Conservation (phyloP, 768 basidiomycete genomes). For the Termitomyces sp. region DNA sequence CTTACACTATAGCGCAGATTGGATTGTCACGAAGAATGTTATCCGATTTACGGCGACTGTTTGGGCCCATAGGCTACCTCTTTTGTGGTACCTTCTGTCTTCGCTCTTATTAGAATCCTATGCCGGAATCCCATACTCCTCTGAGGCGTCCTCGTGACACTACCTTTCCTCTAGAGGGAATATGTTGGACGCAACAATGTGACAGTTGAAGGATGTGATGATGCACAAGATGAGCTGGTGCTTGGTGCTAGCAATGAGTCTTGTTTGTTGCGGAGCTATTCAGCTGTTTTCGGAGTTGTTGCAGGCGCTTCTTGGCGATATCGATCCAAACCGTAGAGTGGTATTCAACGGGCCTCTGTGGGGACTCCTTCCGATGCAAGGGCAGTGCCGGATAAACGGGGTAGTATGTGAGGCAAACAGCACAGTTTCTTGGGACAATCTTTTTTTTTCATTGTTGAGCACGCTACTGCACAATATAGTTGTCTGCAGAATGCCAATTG, state of each 20-base stretch:
- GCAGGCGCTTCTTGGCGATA: constrained; percentile 11
- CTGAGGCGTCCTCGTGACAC: constrained; percentile 16
- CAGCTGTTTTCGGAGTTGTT: background rate
- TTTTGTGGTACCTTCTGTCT: background rate
- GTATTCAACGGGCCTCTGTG: constrained; percentile 59
- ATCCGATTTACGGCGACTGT: background rate
- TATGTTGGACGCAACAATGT: constrained; percentile 5
- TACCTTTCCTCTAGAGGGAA: constrained; percentile 14
- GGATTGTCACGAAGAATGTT: background rate
- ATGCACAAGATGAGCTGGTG: constrained; percentile 15
- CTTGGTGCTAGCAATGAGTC: constrained; percentile 5
- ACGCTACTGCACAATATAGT: no score
- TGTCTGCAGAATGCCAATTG: no score
- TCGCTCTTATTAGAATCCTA: background rate
- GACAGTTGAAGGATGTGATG: constrained; percentile 8
- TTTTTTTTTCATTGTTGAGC: background rate
- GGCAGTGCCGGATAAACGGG: constrained; percentile 60
- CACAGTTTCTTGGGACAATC: background rate
- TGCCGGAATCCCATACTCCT: constrained; percentile 11
- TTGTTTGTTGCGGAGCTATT: constrained; percentile 11
- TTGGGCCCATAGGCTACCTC: background rate
- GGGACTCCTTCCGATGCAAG: constrained; percentile 81
- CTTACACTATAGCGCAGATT: constrained; percentile 1
- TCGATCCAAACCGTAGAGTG: constrained; percentile 39
- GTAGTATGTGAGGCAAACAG: constrained; percentile 86